Evolutionary conservation across 176 grass and related monocot species (phyloP).

Genomic region (Carex littledalei): DNA sequence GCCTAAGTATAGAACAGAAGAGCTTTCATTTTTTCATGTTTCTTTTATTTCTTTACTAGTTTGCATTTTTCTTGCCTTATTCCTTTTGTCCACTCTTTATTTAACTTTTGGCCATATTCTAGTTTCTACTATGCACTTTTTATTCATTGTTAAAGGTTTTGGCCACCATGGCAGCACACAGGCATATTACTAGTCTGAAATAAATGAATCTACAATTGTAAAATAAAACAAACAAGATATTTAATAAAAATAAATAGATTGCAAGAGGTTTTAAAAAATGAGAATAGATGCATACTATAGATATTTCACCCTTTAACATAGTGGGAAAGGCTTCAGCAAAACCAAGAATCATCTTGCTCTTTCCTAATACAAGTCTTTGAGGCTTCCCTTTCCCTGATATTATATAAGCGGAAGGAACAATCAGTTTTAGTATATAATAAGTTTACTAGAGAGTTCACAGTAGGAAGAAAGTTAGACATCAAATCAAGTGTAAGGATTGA

Average conservation of each 20-base stretch:
- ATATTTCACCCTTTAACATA: conserved; percentile 82
- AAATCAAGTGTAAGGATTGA: background rate
- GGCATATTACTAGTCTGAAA: background rate
- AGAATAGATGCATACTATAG: conserved; percentile 59
- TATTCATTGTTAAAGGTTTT: background rate
- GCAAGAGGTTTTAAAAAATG: background rate
- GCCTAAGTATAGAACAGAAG: background rate
- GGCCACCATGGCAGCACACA: background rate
- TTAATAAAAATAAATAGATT: background rate
- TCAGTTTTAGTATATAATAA: background rate
- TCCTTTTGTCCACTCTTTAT: background rate
- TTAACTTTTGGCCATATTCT: background rate
- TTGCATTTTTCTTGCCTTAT: background rate
- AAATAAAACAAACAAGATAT: background rate
- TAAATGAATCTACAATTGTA: background rate
- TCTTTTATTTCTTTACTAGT: background rate
- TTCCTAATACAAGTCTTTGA: conserved; percentile 75
- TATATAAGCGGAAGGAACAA: conserved; percentile 29
- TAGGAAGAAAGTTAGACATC: background rate
- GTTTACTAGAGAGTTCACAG: background rate
- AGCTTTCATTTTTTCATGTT: no score
- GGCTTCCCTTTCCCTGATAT: conserved; percentile 79
- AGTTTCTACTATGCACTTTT: background rate
- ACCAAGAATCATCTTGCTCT: conserved; percentile 95
- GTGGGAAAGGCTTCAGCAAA: conserved; percentile 88